Evolutionary conservation across 2,329 filamentous ascomycete genomes (phyloP).

Genomic region (Fusarium tjaetaba): DNA sequence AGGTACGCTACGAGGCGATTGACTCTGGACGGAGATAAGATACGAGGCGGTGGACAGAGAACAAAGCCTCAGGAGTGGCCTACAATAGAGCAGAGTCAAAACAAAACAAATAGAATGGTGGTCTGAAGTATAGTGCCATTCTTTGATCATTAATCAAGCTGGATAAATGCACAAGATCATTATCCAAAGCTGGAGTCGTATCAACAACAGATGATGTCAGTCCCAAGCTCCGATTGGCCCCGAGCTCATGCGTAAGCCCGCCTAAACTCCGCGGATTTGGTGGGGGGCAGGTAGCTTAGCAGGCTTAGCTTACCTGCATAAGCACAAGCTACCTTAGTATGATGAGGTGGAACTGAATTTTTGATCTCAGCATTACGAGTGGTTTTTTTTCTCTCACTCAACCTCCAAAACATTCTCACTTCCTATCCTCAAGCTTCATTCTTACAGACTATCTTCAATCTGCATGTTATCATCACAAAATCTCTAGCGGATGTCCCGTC

Average conservation of each 20-base stretch:
- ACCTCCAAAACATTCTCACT: background rate
- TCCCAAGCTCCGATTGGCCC: constrained; percentile 25
- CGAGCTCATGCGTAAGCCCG: constrained; percentile 18
- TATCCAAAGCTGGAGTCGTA: background rate
- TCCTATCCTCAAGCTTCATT: background rate
- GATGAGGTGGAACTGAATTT: constrained; percentile 6
- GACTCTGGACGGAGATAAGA: background rate
- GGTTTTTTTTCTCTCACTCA: constrained; percentile 19
- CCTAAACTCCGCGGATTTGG: constrained; percentile 31
- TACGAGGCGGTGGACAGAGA: background rate
- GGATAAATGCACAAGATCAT: background rate
- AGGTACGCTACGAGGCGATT: background rate
- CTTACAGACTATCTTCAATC: background rate
- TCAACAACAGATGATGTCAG: constrained; percentile 16
- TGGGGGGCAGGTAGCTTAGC: constrained; percentile 8
- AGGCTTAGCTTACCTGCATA: constrained; percentile 18
- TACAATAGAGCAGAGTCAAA: background rate
- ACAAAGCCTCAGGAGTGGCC: too few species aligned
- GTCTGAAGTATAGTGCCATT: accelerated
- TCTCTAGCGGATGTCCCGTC: background rate
- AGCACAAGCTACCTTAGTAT: background rate
- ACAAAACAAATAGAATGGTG: background rate
- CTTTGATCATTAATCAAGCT: background rate
- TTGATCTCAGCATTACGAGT: constrained; percentile 11
- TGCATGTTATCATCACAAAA: background rate